phyloP scores from a whole-genome alignment of 495 filamentous ascomycete species.

The Aspergillus heteromorphus region DNA sequence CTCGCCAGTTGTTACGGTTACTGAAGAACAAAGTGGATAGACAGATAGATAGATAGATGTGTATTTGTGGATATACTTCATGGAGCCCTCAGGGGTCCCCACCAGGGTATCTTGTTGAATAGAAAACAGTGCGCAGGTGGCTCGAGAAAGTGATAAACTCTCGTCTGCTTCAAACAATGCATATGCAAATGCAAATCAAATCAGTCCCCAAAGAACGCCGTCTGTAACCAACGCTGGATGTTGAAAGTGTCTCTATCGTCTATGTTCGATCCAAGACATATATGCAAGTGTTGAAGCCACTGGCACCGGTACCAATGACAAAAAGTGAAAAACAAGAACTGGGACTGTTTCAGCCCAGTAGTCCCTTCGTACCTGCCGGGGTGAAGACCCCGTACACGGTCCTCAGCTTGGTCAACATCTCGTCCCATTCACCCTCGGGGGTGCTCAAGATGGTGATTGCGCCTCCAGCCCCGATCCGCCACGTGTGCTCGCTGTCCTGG shows the following conservation, averaged over 20 bases:
- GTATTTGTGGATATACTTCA: not conserved
- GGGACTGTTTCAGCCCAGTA: too few species aligned
- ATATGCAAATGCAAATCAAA: not conserved
- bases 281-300: not conserved
- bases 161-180: not conserved
- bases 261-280: too few species aligned
- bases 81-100: not conserved
- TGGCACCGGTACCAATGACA: too few species aligned
- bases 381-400: slow-evolving; percentile 54
- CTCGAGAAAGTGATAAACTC: not conserved
- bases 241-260: not conserved
- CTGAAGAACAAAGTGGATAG: too few species aligned
- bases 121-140: not conserved
- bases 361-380: slow-evolving; percentile 11
- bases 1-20: too few species aligned
- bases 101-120: slow-evolving; percentile 1
- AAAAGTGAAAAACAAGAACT: too few species aligned
- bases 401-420: slow-evolving; percentile 80
- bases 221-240: not conserved
- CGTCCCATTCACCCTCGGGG: slow-evolving; percentile 74
- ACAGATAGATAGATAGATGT: too few species aligned
- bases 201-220: too few species aligned
- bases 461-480: slow-evolving; percentile 84
- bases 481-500: slow-evolving; percentile 49
- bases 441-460: slow-evolving; percentile 80